Evolutionary conservation across 805 yeast species (phyloP).

Genomic region (Maudiozyma barnettii): DNA sequence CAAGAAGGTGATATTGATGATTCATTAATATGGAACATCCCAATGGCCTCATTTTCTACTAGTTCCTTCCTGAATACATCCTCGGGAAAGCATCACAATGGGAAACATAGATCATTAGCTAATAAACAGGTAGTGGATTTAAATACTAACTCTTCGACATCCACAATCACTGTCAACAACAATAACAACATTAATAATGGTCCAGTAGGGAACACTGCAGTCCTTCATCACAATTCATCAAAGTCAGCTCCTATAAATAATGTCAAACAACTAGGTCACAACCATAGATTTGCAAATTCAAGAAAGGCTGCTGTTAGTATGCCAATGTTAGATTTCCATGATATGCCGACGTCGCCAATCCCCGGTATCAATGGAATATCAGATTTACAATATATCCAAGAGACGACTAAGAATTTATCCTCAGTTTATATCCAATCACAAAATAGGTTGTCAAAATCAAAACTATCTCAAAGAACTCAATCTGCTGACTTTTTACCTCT

Average conservation of each 20-base stretch:
- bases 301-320: conserved; percentile 18
- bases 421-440: conserved; percentile 35
- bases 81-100: background rate
- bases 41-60: conserved; percentile 35
- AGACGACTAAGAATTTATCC: conserved; percentile 33
- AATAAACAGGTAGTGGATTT: background rate
- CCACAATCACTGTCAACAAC: background rate
- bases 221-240: background rate
- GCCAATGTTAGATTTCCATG: conserved; percentile 19
- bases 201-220: background rate
- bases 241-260: background rate
- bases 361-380: conserved; percentile 33
- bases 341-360: conserved; percentile 41
- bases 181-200: background rate
- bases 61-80: conserved; percentile 18
- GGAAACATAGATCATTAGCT: background rate
- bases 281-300: background rate
- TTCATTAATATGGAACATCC: conserved; percentile 43
- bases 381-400: conserved; percentile 26
- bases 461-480: conserved; percentile 30
- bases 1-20: conserved; percentile 31
- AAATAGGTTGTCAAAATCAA: conserved; percentile 29
- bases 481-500: conserved; percentile 32
- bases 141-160: too few relatives aligned
- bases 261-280: background rate